Evolutionary conservation across 108 stramenopile species (phyloP), one percentile per base, ranked within the genome.

Genomic region (Cyclotella atomus): DNA sequence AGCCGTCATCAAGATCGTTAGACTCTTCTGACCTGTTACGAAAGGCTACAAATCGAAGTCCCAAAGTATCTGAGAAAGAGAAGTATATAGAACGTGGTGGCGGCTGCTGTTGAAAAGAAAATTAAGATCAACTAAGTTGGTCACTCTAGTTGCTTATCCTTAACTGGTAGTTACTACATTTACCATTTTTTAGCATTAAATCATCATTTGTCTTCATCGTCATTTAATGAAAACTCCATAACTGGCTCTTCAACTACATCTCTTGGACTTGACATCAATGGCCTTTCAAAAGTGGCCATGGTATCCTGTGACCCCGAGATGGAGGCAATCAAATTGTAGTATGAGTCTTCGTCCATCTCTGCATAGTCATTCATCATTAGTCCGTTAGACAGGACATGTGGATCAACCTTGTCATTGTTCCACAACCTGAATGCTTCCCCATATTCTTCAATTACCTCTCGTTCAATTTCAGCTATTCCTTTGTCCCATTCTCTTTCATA

Each of bases 291-390:
- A 29, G 50, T 44, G 19, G 72, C 24, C 21, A 9, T 6, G 38
- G 72, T 35, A 34, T 72, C 59, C 50, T 45, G 72, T 24, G 72
- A 71, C 17, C 36, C 60, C 9, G 67, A 34, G 52, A 33, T 61
- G 16, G 70, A 66, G n/a, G 57, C 66, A 32, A 81, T 43, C 36
- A 65, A 68, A 56, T 56, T 54, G 36, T 73, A 81, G 60, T 81
- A 81, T 67, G 73, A 81, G 25, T 81, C 79, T 55, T 81, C 79
- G 49, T 73, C 72, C 15, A 73, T 73, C 19, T 66, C 63, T 60
- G 72, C 64, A 59, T 81, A 72, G 29, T 72, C n/a, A n/a, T n/a
- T n/a, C n/a, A n/a, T n/a, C n/a, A n/a, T n/a, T n/a, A n/a, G n/a
- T n/a, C n/a, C n/a, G n/a, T n/a, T n/a, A n/a, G n/a, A n/a, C n/a